Conservation (phyloP, 306 rosid species). For the Dryas drummondii region DNA sequence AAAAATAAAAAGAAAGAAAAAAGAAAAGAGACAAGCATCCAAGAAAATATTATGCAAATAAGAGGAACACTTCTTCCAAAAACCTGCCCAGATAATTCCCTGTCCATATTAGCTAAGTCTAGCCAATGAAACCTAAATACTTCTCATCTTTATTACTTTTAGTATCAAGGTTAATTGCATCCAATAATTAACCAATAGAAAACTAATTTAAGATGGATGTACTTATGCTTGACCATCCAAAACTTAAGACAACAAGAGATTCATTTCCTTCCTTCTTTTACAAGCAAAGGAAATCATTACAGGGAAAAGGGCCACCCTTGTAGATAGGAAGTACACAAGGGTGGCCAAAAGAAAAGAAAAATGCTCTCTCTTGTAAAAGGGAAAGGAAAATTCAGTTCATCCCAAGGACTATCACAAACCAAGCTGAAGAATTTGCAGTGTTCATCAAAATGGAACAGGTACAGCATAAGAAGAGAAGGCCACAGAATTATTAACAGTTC, state of each 20-base stretch:
- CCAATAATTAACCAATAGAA: not conserved
- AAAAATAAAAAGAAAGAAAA: not conserved
- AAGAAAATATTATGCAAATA: not conserved
- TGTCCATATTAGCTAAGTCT: not conserved
- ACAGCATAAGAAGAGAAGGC: not conserved
- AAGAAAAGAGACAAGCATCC: not conserved
- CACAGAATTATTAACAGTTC: constrained; percentile 12
- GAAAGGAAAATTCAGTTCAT: not conserved
- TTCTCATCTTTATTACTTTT: not conserved
- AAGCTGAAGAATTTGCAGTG: not conserved
- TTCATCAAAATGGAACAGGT: not conserved
- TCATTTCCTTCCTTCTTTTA: not conserved
- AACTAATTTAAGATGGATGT: not conserved
- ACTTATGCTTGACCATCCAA: not conserved
- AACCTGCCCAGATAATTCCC: not conserved
- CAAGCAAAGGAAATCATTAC: constrained; percentile 1
- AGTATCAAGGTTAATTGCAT: not conserved
- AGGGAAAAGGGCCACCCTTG: not conserved
- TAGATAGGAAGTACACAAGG: not conserved
- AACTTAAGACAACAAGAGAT: not conserved
- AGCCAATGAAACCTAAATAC: not conserved
- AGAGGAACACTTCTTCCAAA: not conserved
- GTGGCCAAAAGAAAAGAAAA: not conserved
- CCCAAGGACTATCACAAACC: constrained; percentile 6
- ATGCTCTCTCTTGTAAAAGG: not conserved